Evolutionary conservation across 495 filamentous ascomycete genomes (phyloP).

Genomic region (Articulospora tetracladia): DNA sequence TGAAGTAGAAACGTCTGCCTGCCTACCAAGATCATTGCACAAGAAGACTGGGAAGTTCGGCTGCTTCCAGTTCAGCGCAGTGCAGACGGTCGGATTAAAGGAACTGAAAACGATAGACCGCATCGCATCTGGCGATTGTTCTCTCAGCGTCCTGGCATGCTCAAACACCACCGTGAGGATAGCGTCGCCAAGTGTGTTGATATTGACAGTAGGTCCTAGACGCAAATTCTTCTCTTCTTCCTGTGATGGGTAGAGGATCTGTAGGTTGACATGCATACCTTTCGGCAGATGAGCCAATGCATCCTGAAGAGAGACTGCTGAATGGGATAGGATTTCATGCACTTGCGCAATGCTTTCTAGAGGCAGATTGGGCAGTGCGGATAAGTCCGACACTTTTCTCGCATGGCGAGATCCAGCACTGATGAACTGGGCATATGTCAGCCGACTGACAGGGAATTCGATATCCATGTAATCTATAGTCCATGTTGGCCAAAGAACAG

Average conservation of each 20-base stretch:
- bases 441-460: slow-evolving; percentile 70
- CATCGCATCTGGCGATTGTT: slow-evolving; percentile 62
- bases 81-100: slow-evolving; percentile 85
- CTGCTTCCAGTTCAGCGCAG: slow-evolving; percentile 97
- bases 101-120: slow-evolving; percentile 89
- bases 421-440: slow-evolving; percentile 72
- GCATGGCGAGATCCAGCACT: slow-evolving; percentile 53
- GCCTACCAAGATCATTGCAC: slow-evolving; percentile 81
- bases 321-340: slow-evolving; percentile 65
- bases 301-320: slow-evolving; percentile 70
- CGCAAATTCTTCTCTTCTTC: slow-evolving; percentile 63
- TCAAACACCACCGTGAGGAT: slow-evolving; percentile 86
- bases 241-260: slow-evolving; percentile 75
- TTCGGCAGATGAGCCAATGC: slow-evolving; percentile 70
- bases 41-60: slow-evolving; percentile 96
- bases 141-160: slow-evolving; percentile 74
- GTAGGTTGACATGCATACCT: slow-evolving; percentile 79
- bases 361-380: slow-evolving; percentile 40
- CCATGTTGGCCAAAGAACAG: slow-evolving; percentile 82
- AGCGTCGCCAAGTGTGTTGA: slow-evolving; percentile 81
- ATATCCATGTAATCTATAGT: slow-evolving; percentile 75
- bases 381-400: slow-evolving; percentile 34
- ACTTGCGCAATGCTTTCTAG: slow-evolving; percentile 57
- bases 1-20: slow-evolving; percentile 23
- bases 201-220: slow-evolving; percentile 70